Base-by-base conservation (phyloP, 2,329 filamentous ascomycete genomes). In the Alternaria rosae region DNA sequence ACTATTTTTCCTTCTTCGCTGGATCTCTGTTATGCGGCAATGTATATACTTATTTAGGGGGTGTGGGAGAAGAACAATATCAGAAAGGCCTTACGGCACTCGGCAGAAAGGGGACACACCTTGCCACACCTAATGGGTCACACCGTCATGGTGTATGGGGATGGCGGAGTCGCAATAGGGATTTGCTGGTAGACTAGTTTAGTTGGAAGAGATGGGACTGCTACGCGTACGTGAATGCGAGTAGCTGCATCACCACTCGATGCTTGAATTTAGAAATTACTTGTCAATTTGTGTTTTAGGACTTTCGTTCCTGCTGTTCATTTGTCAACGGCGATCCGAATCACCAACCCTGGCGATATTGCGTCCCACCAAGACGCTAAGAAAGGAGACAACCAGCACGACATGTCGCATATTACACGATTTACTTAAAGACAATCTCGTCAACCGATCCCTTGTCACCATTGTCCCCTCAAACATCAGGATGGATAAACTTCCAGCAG, bases 11-110 rank as follows among this genome's bases (percentile, higher is more conserved):
- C 65, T 64, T 43, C 63, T 51, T 59, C 25, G 28, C 38, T 62
- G 50, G 45, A 53, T 44, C 64, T 65, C 59, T 62, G 38, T 62
- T 55, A 68, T 70, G 69, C 65, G 70, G 63, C 69, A 61, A 73
- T 67, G 70, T 75, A 75, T 50, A 73, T 74, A 72, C 47, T 59
- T 54, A 44, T 52, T 59, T 47, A 26, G 35, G 12, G 45, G 12
- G 45, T 21, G 44, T n/a, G 30, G 44, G 25, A 48, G 47, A 35
- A 52, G 57, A 54, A 43, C 48, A 55, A 38, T n/a, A 38, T 38
- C n/a, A 38, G 35, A 38, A 21, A 45, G 26, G 35, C 20, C 44
- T 50, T 56, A 53, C 32, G 53, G 60, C 41, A 55, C 55, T 38
- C 26, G 53, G 57, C 57, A 45, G 50, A 26, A 38, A 38, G 21